Percentiles rank a stretch among this genome's conserved stretches.
phyloP scores from a whole-genome alignment of 352 stramenopile genomes.

The Peronospora belbahrii region DNA sequence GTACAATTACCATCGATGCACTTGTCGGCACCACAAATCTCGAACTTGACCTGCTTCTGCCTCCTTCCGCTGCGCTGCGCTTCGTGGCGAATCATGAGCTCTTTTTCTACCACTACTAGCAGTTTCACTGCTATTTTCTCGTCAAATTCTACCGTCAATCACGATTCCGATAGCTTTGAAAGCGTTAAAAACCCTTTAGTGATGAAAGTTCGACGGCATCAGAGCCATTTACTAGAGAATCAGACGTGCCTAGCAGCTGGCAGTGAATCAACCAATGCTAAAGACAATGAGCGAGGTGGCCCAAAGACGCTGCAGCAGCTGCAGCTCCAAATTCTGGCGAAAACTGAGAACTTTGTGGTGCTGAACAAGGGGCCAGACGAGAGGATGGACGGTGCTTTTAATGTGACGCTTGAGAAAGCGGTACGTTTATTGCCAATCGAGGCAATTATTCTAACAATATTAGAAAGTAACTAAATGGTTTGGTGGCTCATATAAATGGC shows the following conservation, averaged over 20 bases:
- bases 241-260: neutral
- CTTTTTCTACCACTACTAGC: neutral
- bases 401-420: slow-evolving; percentile 86
- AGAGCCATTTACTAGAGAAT: slow-evolving; percentile 38
- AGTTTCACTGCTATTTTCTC: neutral
- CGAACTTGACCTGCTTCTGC: neutral
- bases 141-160: slow-evolving; percentile 3
- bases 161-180: neutral
- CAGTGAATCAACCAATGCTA: neutral
- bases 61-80: slow-evolving; percentile 3
- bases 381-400: slow-evolving; percentile 80
- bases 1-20: no score
- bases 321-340: slow-evolving; percentile 43
- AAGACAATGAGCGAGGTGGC: slow-evolving; percentile 35
- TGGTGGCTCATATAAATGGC: neutral
- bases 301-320: slow-evolving; percentile 46
- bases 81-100: slow-evolving; percentile 12
- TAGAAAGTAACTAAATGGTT: neutral
- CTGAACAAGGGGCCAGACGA: slow-evolving; percentile 80
- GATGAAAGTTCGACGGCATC: slow-evolving; percentile 35
- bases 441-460: neutral
- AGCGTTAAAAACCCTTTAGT: slow-evolving; percentile 1
- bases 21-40: no score
- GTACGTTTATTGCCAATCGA: slow-evolving; percentile 20
- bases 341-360: slow-evolving; percentile 52